Base-by-base conservation (phyloP, 2,329 filamentous ascomycete genomes). In the Tolypocladium capitatum region DNA sequence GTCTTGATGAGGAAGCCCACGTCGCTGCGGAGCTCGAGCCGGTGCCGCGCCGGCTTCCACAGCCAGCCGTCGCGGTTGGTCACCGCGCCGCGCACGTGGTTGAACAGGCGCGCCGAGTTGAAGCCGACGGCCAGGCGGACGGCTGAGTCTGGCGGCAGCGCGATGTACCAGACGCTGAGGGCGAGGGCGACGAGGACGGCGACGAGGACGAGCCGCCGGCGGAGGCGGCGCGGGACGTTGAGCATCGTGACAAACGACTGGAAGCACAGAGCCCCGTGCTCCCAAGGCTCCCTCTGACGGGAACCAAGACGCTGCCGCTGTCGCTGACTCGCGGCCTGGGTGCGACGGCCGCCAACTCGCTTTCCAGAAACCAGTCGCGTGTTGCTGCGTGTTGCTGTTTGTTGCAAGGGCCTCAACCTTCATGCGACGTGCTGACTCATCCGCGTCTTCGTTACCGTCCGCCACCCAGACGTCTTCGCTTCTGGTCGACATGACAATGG, bases 1-100 rank as follows among this genome's bases (percentile, higher is more conserved):
- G 74, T 77, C 61, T 78, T 78, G 53, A 78, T 60, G 45, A 78
- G 66, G 52, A 74, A 65, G 31, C 68, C 72, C 8, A 76, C 66
- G 47, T 78, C 74, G 34, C 62, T 61, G 46, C 61, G 59, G 33
- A 71, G 59, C 48, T 74, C 65, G 48, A 76, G 59, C 4, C 69
- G 65, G 47, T 68, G 67, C n/a, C 51, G 52, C n/a, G 64, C 63
- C 45, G 61, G 53, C 53, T 59, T 52, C 53, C 61, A 63, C 18
- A 75, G 59, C 66, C 70, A 72, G 30, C 65, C 64, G 48, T 73
- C 70, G 55, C 58, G 58, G 30, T 60, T 54, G 14, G 56, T 53
- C 33, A 56, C 48, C 8, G 58, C 52, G 24, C 53, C 54, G 28
- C 58, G 59, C 16, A 69, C 48, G 24, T 56, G 49, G 46, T 63